Evolutionary conservation across 2,329 filamentous ascomycete genomes (phyloP).

Genomic region (Fusarium secorum): DNA sequence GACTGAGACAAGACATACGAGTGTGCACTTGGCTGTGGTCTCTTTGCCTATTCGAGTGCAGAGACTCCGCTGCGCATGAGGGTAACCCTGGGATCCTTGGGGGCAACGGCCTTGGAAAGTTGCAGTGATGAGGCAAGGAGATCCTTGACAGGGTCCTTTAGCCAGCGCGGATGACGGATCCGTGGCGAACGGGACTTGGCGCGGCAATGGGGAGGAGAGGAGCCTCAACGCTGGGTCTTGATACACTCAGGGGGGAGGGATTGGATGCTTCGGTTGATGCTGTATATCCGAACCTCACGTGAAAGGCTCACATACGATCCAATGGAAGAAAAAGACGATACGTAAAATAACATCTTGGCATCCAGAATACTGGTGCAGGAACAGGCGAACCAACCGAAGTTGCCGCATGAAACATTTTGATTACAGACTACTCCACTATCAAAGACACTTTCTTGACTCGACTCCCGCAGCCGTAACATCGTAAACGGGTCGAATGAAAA

Average conservation of each 20-base stretch:
- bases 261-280: not conserved
- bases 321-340: not conserved
- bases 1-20: constrained; percentile 1
- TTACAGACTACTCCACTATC: constrained; percentile 6
- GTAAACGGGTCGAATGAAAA: not conserved
- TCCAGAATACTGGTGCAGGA: not conserved
- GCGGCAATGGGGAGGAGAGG: not conserved
- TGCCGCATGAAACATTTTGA: constrained; percentile 16
- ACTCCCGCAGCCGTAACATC: not conserved
- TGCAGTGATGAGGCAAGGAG: not conserved
- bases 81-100: not conserved
- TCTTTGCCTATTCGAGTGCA: not conserved
- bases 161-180: not conserved
- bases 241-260: not conserved
- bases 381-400: constrained; percentile 3
- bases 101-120: not conserved
- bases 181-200: constrained; percentile 9
- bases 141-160: not conserved
- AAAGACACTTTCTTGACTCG: constrained; percentile 3
- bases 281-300: not conserved
- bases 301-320: not conserved
- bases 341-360: not conserved
- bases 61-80: not conserved
- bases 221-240: not conserved
- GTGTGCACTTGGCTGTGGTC: not conserved